A percentile compares a stretch with the other conserved stretches of the same genome.
Conservation (phyloP, 2,329 filamentous ascomycete species). For the Aspergillus proliferans region DNA sequence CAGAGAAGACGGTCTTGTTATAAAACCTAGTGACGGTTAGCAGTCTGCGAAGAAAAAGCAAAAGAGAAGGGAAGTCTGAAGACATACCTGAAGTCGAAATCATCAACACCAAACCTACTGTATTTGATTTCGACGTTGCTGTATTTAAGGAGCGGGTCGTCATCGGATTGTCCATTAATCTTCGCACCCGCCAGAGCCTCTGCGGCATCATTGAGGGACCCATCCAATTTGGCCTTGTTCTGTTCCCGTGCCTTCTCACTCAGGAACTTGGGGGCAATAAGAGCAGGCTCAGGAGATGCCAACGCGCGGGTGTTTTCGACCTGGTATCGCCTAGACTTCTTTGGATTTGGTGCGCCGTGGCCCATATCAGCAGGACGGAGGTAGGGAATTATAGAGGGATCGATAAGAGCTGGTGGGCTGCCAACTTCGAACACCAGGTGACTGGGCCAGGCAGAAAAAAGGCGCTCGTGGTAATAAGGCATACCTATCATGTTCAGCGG, state of each 20-base stretch:
- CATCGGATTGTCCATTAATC: conserved; percentile 64
- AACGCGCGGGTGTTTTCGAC: conserved; percentile 66
- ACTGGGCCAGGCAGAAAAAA: conserved; percentile 85
- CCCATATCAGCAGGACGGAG: conserved; percentile 70
- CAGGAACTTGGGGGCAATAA: conserved; percentile 79
- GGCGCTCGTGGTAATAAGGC: conserved; percentile 82
- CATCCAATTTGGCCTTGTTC: conserved; percentile 35
- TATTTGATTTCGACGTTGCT: conserved; percentile 96
- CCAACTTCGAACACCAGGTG: conserved; percentile 80
- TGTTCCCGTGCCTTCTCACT: conserved; percentile 80
- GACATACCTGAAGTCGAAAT: conserved; percentile 97
- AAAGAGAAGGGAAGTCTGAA: conserved; percentile 64
- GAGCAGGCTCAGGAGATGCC: conserved; percentile 55
- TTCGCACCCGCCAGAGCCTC: conserved; percentile 63
- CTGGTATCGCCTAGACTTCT: conserved; percentile 71
- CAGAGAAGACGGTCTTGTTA: conserved; percentile 87
- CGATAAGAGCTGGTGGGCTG: conserved; percentile 69
- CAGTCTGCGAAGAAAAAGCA: conserved; percentile 46
- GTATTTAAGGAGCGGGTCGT: conserved; percentile 83
- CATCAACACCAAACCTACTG: conserved; percentile 97
- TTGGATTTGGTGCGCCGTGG: conserved; percentile 69
- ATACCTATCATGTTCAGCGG: conserved; percentile 82
- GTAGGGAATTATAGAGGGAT: conserved; percentile 61
- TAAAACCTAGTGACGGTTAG: conserved; percentile 59
- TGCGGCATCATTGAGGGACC: conserved; percentile 49